These are phyloP conservation scores for Stagonosporopsis tanaceti DNA, from an alignment of 2,329 filamentous ascomycete species.

Conservation along the genomic window DNA sequence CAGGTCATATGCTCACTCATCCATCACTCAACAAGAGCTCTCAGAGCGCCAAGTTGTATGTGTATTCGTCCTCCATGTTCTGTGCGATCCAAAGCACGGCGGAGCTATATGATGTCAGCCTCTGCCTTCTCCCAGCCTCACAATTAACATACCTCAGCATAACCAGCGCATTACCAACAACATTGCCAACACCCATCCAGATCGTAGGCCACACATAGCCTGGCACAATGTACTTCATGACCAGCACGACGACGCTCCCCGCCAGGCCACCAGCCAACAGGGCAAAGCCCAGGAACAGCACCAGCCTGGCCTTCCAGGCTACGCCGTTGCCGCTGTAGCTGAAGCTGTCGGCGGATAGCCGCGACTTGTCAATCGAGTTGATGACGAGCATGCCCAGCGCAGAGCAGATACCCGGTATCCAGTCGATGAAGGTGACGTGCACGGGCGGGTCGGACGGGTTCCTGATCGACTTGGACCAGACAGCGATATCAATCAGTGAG, in stretches of 20 bases:
- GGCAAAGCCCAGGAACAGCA: constrained; percentile 74
- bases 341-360: constrained; percentile 69
- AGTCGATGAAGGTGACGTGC: constrained; percentile 75
- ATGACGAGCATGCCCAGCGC: constrained; percentile 75
- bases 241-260: constrained; percentile 71
- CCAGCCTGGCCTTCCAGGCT: constrained; percentile 74
- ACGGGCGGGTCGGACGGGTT: constrained; percentile 65
- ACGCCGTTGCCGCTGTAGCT: constrained; percentile 71
- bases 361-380: constrained; percentile 74
- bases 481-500: constrained; percentile 71
- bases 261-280: constrained; percentile 73
- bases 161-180: constrained; percentile 69
- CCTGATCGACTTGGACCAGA: constrained; percentile 67
- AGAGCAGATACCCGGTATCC: constrained; percentile 75
- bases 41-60: constrained; percentile 71
- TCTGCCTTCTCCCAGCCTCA: not conserved
- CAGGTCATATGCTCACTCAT: not conserved
- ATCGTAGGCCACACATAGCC: constrained; percentile 67
- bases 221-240: constrained; percentile 71
- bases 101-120: constrained; percentile 57
- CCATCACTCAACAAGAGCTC: not conserved
- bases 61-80: constrained; percentile 78
- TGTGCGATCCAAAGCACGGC: constrained; percentile 73
- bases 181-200: constrained; percentile 73
- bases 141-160: constrained; percentile 68